These are phyloP conservation scores for Wolfiporia cocos DNA, from an alignment of 1,284 basidiomycete species.

Conservation along the genomic window DNA sequence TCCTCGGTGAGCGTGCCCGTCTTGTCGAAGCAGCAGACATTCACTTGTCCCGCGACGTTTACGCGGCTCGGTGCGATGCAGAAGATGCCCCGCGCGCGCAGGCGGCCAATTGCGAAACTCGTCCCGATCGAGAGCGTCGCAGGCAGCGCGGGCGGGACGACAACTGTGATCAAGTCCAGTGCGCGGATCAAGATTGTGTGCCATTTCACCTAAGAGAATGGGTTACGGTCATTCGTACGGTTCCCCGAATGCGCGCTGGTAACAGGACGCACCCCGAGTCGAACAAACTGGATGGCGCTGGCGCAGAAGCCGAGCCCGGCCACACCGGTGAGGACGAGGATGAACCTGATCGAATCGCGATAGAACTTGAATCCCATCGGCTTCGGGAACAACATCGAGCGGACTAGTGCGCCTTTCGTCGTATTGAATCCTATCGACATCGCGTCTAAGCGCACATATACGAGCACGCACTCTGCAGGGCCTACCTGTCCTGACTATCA, in stretches of 20 bases:
- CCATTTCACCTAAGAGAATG: slow-evolving; percentile 65
- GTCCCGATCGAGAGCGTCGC: slow-evolving; percentile 98
- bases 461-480: slow-evolving; percentile 1
- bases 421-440: slow-evolving; percentile 80
- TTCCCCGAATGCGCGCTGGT: neutral
- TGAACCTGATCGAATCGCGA: slow-evolving; percentile 96
- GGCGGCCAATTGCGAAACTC: slow-evolving; percentile 88
- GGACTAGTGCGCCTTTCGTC: slow-evolving; percentile 93
- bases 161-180: slow-evolving; percentile 95
- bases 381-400: slow-evolving; percentile 99
- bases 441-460: neutral
- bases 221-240: neutral
- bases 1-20: slow-evolving; percentile 99
- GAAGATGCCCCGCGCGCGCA: slow-evolving; percentile 88
- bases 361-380: slow-evolving; percentile 98
- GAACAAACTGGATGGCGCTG: slow-evolving; percentile 88
- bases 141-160: slow-evolving; percentile 96
- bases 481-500: slow-evolving; percentile 87
- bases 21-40: slow-evolving; percentile 99
- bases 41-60: slow-evolving; percentile 95
- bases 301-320: slow-evolving; percentile 86
- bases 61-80: slow-evolving; percentile 97
- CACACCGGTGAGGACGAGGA: slow-evolving; percentile 85
- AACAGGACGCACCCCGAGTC: slow-evolving; percentile 63
- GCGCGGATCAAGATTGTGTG: slow-evolving; percentile 90